A percentile compares a stretch with the other conserved stretches of the same genome.
phyloP scores from a whole-genome alignment of 2,329 filamentous ascomycete species.

The Bipolaris zeicola region DNA sequence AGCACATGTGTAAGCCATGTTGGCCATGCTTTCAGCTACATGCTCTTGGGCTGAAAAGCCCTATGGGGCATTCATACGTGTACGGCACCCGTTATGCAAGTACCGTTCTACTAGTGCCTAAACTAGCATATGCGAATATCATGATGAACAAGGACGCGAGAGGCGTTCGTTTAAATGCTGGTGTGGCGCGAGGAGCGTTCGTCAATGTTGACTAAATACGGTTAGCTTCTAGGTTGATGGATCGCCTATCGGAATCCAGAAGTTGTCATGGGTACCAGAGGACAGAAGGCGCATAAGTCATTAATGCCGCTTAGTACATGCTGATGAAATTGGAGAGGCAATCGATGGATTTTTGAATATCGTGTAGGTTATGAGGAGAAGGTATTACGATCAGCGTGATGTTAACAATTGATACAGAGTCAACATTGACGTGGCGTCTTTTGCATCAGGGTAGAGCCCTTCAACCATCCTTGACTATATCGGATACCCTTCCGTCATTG shows the following conservation, averaged over 20 bases:
- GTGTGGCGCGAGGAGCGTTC: slow-evolving; percentile 33
- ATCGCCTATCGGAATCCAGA: slow-evolving; percentile 28
- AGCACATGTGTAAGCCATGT: slow-evolving; percentile 18
- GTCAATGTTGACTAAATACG: slow-evolving; percentile 35
- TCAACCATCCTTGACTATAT: slow-evolving; percentile 14
- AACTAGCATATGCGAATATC: slow-evolving; percentile 13
- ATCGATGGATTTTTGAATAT: slow-evolving; percentile 18
- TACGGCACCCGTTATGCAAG: slow-evolving; percentile 23
- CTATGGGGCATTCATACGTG: slow-evolving; percentile 22
- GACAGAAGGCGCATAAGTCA: slow-evolving; percentile 12
- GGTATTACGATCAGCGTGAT: slow-evolving; percentile 23
- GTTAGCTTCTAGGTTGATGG: slow-evolving; percentile 27
- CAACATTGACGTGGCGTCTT: slow-evolving; percentile 8
- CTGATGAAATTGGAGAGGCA: slow-evolving; percentile 31
- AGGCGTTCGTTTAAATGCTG: slow-evolving; percentile 33
- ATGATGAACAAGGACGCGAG: slow-evolving; percentile 26
- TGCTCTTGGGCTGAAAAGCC: slow-evolving; percentile 24
- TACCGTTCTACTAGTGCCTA: slow-evolving; percentile 19
- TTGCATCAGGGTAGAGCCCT: slow-evolving; percentile 7
- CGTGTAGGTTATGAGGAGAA: slow-evolving; percentile 18
- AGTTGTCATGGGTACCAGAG: slow-evolving; percentile 31
- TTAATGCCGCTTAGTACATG: slow-evolving; percentile 29
- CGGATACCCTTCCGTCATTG: slow-evolving; percentile 17
- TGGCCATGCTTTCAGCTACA: slow-evolving; percentile 25
- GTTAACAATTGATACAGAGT: slow-evolving; percentile 21